phyloP scores from a whole-genome alignment of 1,284 basidiomycete genomes.

The Leucoagaricus sp. region DNA sequence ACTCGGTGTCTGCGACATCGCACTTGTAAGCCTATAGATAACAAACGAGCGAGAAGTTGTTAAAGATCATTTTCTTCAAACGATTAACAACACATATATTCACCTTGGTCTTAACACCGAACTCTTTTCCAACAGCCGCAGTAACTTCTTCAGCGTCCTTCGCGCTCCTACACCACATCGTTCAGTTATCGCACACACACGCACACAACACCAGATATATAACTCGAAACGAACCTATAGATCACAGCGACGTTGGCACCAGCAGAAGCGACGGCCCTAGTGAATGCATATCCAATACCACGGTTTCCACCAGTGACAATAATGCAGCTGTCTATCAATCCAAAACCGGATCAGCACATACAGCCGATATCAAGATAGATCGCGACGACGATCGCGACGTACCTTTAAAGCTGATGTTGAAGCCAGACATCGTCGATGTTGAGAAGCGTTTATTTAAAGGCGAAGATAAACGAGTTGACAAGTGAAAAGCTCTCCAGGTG shows the following conservation, averaged over 20 bases:
- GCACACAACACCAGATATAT: not conserved
- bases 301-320: conserved; percentile 41
- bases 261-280: conserved; percentile 34
- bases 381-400: not conserved
- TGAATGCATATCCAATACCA: conserved; percentile 39
- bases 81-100: not conserved
- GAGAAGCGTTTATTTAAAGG: not conserved
- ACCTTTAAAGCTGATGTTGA: conserved; percentile 8
- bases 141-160: conserved; percentile 34
- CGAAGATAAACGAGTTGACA: not conserved
- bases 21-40: conserved; percentile 35
- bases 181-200: not conserved
- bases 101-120: conserved; percentile 35
- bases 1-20: conserved; percentile 35
- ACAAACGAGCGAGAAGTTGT: not conserved
- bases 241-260: conserved; percentile 41
- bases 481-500: not conserved
- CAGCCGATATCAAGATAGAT: too few relatives aligned
- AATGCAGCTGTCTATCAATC: conserved; percentile 30
- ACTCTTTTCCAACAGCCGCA: conserved; percentile 32
- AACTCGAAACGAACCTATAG: conserved; percentile 28
- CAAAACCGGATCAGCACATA: too few relatives aligned
- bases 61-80: too few relatives aligned
- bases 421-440: not conserved
- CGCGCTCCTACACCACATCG: conserved; percentile 28